Conservation (phyloP, 305 asterid genomes). For the Fraxinus latifolia region DNA sequence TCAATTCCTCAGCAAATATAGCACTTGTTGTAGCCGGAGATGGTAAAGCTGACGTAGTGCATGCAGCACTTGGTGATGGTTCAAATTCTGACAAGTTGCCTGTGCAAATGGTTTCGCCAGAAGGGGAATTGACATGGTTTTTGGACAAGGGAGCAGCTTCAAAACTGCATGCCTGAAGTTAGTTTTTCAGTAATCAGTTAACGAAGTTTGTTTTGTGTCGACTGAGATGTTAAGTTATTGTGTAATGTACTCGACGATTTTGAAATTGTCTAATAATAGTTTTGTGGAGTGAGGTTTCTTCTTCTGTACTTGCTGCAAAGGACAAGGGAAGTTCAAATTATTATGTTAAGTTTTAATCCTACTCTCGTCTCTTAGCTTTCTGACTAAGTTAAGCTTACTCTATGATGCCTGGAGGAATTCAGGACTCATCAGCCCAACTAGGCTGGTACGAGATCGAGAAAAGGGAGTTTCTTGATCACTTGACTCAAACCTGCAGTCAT, state of each 20-base stretch:
- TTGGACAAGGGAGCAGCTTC: conserved; percentile 79
- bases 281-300: background rate
- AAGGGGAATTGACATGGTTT: conserved; percentile 62
- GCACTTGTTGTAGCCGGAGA: conserved; percentile 47
- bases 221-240: background rate
- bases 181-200: conserved; percentile 6
- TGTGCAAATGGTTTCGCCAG: conserved; percentile 54
- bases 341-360: background rate
- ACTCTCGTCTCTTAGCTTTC: background rate
- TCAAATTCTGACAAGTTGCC: conserved; percentile 41
- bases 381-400: background rate
- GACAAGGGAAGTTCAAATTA: background rate
- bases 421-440: background rate
- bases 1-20: conserved; percentile 40
- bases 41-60: conserved; percentile 34
- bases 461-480: background rate
- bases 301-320: background rate
- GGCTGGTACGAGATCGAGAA: background rate
- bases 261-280: background rate
- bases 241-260: background rate
- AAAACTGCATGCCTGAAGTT: conserved; percentile 28
- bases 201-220: background rate
- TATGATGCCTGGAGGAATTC: background rate
- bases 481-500: background rate
- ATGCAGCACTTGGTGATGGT: conserved; percentile 26